phyloP scores from a whole-genome alignment of 228 moss, liverwort and hornwort genomes.

The Sphagnum fallax region DNA sequence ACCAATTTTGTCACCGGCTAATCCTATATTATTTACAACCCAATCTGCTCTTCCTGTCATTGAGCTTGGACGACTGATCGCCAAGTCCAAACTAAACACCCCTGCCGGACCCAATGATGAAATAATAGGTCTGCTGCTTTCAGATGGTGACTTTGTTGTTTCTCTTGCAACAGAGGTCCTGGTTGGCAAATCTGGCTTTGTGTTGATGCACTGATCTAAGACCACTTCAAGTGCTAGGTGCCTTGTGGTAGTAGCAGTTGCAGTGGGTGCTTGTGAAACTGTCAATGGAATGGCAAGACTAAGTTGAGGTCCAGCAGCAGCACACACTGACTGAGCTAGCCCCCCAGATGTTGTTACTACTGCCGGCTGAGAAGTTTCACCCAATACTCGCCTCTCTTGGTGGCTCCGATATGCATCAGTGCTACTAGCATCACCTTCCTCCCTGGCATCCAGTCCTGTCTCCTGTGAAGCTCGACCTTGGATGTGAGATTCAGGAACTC shows the following conservation, averaged over 20 bases:
- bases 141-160: background rate
- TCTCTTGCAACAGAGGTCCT: background rate
- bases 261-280: background rate
- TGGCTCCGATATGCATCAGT: no score
- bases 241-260: background rate
- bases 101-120: background rate
- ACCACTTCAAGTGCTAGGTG: background rate
- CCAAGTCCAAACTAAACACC: background rate
- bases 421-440: no score
- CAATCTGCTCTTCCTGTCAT: conserved; percentile 8
- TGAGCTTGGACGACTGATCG: conserved; percentile 1
- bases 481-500: no score
- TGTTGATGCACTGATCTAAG: background rate
- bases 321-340: no score
- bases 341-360: no score
- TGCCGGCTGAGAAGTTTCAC: no score
- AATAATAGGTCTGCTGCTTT: background rate
- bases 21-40: conserved; percentile 6
- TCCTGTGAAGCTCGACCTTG: background rate
- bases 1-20: conserved; percentile 15
- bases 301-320: background rate
- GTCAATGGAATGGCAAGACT: background rate
- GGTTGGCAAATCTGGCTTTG: background rate
- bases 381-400: no score
- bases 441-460: conserved; percentile 1